Evolutionary conservation across 2,329 filamentous ascomycete genomes (phyloP), one percentile per base, ranked within the genome.

Genomic region (Dactylellina parvicollis): DNA sequence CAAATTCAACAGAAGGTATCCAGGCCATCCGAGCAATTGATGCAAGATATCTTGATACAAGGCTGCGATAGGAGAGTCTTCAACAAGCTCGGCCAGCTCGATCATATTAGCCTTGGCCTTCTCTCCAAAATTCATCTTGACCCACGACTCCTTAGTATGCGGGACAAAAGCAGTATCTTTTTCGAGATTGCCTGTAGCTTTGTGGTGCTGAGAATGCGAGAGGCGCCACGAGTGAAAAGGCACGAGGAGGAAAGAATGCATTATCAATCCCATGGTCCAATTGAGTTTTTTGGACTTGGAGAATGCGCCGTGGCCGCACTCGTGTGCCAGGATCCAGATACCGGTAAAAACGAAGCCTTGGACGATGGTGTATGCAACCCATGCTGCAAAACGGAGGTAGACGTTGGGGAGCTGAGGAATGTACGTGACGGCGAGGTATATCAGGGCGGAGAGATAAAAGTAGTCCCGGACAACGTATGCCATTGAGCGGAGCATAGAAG

Each of bases 141-240:
- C 22, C 77, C 78, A 80, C 3, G 70, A 75, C 14, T 81, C 77
- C 34, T 80, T 78, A 0, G 82, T 85, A 75, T 81, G 80, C 49
- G 87, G 87, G 14, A 89, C 87, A 73, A 88, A 89, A 18, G 85
- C 86, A 79, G 87, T 88, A 79, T 90, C 88, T 82, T 87, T 88
- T 69, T 87, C 84, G 82, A 89, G 87, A 81, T 90, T 85, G 75
- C 87, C 87, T 46, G 87, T 87, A 80, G 86, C 89, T 76, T 85
- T 86, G 81, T 92, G 89, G 80, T 91, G 89, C 55, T 88, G 85
- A 70, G 85, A 84, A 80, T 92, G 89, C 30, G 86, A 88, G 79
- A 87, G 87, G 81, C 89, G 88, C 89, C 89, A 91, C 52, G 86
- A 87, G 82, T 90, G 90, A 82, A 88, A 92, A 2, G 89, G 89